Base-by-base conservation (phyloP, 2,329 filamentous ascomycete genomes). In the Cordyceps farinosa region DNA sequence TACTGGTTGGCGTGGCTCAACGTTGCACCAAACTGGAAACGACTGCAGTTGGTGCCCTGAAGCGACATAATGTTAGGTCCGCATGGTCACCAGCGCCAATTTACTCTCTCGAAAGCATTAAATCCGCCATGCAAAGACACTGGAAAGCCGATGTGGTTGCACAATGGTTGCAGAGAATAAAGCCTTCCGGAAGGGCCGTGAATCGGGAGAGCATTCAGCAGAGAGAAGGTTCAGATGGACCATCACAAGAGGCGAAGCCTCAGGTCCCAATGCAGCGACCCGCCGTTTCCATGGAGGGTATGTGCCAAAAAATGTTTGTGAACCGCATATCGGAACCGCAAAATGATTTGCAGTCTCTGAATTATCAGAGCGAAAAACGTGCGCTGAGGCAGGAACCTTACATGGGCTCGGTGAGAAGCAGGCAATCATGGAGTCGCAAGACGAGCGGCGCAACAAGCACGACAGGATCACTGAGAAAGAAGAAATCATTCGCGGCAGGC, bases 11-110 rank as follows among this genome's bases (percentile, higher is more conserved):
- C 1, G 70, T 80, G 29, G 74, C 73, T 17, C 72, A 72, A 11
- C 70, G 80, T 29, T 74, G 77, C 34, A 88, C 83, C 38, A 78
- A 70, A 15, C 70, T 87, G 29, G 78, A 84, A 66, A 88, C 85
- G 5, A 78, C 76, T 15, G 81, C 77, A 5, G 81, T 76, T 3
- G 84, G 83, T 9, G 74, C 77, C 13, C 77, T 88, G 52, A 80
- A 78, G 61, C 74, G 80, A 44, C 78, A 81, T 62, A 80, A 82
- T 66, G 69, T 76, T 0, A 65, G 74, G 8, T 86, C 84, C 0
- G 72, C 75, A 29, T 87, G 83, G 84, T 84, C 81, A 5, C 80
- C 81, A 3, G 75, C 73, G 11, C 75, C 74, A 2, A 69, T 69
- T 3, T 73, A 74, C 3, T 65, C 70, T 1, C 68, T 74, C 0